Evolutionary conservation across 306 rosid genomes (phyloP), one percentile per base, ranked within the genome.

Genomic region (Vicia villosa): DNA sequence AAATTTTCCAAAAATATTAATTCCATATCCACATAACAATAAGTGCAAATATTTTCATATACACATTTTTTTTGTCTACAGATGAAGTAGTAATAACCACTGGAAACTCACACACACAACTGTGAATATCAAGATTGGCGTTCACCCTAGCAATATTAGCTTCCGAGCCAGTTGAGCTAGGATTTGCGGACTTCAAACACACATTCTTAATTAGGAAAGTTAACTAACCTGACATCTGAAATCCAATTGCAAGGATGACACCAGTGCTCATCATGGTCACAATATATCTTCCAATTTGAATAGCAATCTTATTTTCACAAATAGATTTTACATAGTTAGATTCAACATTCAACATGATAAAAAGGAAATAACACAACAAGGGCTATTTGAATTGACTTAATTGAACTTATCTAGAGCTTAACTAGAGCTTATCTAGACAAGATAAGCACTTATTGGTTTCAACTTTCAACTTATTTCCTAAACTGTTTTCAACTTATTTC

Each of bases 181-280:
- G 37, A 6, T 32, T 32, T 32, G 37, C 0, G 37, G 8, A 32
- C 13, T 30, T 8, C 42, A 67, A 10, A 38, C 11, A 24, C 26
- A 62, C 56, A 63, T 1, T 3, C 14, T 57, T 11, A 49, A 15
- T 13, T 62, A 12, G 43, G 34, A 42, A 65, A 69, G 57, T 63
- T 19, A 42, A 38, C 87, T 76, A 79, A 94, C 98, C 97, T 80
- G 98, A 90, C 85, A 90, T 78, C 78, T 84, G 93, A 87, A 88
- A 88, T 46, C 97, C 98, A 74, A 88, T 80, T 61, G 82, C 86
- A 65, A 94, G 91, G 68, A 90, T 74, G 42, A 85, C 96, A 71
- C 98, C 98, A 2, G 95, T 94, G 87, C 98, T 90, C 98, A 87
- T 88, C 97, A 94, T 88, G 19, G 98, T 94, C 78, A 91, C 94